Evolutionary conservation across 2,329 filamentous ascomycete genomes (phyloP).

Genomic region (Ophiostoma piceae): DNA sequence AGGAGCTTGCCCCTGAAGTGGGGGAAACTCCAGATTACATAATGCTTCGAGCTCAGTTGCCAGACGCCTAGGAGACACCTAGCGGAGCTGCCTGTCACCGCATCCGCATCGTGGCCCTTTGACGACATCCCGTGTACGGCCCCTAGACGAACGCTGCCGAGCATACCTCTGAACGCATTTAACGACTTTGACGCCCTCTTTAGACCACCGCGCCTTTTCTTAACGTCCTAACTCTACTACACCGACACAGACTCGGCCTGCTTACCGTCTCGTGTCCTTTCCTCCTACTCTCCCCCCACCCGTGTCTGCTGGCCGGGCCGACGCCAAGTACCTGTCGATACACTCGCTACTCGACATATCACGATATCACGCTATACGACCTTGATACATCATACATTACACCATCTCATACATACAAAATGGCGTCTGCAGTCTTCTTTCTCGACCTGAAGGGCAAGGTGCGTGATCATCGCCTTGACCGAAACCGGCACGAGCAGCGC

Average conservation of each 20-base stretch:
- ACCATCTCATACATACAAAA: slow-evolving; percentile 42
- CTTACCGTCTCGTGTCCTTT: slow-evolving; percentile 5
- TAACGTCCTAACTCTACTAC: not conserved
- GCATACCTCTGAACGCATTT: not conserved
- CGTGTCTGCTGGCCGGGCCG: slow-evolving; percentile 15
- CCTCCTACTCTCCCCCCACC: not conserved
- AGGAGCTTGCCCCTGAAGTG: slow-evolving; percentile 14
- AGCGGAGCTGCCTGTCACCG: slow-evolving; percentile 14
- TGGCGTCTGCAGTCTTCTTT: slow-evolving; percentile 98
- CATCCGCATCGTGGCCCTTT: slow-evolving; percentile 16
- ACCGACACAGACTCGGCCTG: not conserved
- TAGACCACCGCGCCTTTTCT: not conserved
- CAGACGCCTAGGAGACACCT: not conserved
- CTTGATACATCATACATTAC: not conserved
- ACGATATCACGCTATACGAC: not conserved
- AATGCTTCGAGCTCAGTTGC: slow-evolving; percentile 1
- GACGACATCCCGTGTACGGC: not conserved
- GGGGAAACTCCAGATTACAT: slow-evolving; percentile 3
- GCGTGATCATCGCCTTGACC: slow-evolving; percentile 30
- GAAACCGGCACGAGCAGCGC: not conserved
- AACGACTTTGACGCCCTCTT: not conserved
- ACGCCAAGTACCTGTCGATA: not conserved
- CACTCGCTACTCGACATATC: not conserved
- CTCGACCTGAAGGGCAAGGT: slow-evolving; percentile 99
- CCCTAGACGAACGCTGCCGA: not conserved